phyloP scores from a whole-genome alignment of 2,329 filamentous ascomycete species.

The Talaromyces sp. region DNA sequence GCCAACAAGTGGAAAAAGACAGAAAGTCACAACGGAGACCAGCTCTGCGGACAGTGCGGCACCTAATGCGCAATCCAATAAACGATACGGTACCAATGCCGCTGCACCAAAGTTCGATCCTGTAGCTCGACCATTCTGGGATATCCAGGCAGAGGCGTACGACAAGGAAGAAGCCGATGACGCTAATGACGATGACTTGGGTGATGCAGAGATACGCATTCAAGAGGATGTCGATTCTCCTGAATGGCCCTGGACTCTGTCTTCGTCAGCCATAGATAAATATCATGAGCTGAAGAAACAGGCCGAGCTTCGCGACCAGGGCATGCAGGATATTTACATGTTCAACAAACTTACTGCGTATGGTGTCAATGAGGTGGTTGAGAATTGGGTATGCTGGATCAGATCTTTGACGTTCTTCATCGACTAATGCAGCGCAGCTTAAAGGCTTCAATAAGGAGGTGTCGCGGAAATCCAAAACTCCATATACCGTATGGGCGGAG shows the following conservation, averaged over 20 bases:
- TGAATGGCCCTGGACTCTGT: conserved; percentile 10
- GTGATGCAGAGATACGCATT: not conserved
- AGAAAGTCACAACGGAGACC: not conserved
- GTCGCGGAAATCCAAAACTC: not conserved
- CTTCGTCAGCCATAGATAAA: not conserved
- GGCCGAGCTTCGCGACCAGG: conserved; percentile 11
- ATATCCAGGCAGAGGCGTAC: not conserved
- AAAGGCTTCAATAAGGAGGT: conserved; percentile 12
- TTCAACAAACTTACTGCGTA: conserved; percentile 16
- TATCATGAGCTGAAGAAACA: conserved; percentile 6
- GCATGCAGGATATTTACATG: conserved; percentile 5
- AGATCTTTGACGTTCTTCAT: not conserved
- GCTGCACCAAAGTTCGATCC: conserved; percentile 5
- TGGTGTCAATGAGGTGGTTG: conserved; percentile 10
- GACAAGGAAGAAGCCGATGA: not conserved
- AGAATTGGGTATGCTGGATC: conserved; percentile 11
- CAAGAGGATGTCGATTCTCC: not conserved
- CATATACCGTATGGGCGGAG: conserved; percentile 13
- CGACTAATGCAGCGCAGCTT: conserved; percentile 11
- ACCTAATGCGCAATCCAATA: not conserved
- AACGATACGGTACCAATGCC: not conserved
- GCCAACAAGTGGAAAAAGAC: not conserved
- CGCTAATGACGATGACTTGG: not conserved
- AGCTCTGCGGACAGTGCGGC: not conserved
- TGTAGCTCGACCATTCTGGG: conserved; percentile 11